phyloP scores from a whole-genome alignment of 2,329 filamentous ascomycete species.

The Coniochaeta sp. region DNA sequence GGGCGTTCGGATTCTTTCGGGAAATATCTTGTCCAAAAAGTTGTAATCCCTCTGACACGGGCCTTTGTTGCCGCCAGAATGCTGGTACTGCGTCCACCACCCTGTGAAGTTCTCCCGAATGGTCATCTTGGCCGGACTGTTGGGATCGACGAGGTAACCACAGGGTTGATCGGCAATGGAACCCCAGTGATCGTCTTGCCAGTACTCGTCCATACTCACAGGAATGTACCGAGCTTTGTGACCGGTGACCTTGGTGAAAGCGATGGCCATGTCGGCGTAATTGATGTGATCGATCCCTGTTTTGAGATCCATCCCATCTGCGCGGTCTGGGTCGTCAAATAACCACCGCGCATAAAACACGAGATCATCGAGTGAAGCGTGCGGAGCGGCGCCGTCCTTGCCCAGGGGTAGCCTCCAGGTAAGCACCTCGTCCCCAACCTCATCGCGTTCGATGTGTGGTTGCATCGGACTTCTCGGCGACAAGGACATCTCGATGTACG shows the following conservation, averaged over 20 bases:
- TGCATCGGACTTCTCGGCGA: slow-evolving; percentile 27
- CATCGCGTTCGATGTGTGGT: slow-evolving; percentile 16
- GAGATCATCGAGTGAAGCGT: slow-evolving; percentile 37
- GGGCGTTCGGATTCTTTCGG: slow-evolving; percentile 34
- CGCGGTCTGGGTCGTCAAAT: slow-evolving; percentile 32
- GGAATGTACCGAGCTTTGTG: too few relatives aligned
- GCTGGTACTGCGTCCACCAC: slow-evolving; percentile 39
- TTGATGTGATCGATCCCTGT: slow-evolving; percentile 32
- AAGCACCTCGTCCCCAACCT: too few relatives aligned
- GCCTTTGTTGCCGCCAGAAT: slow-evolving; percentile 30
- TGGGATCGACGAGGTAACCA: slow-evolving; percentile 1
- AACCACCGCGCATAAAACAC: slow-evolving; percentile 38
- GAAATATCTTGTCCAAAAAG: slow-evolving; percentile 43
- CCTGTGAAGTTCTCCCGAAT: slow-evolving; percentile 40
- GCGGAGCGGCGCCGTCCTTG: slow-evolving; percentile 25
- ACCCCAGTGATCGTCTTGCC: too few relatives aligned
- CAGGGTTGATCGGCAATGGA: too few relatives aligned
- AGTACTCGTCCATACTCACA: too few relatives aligned
- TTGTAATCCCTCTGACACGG: slow-evolving; percentile 37
- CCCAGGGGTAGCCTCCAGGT: too few relatives aligned
- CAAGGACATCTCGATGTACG: slow-evolving; percentile 38
- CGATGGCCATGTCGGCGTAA: slow-evolving; percentile 29
- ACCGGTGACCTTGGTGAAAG: slow-evolving; percentile 28
- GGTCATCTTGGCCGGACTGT: slow-evolving; percentile 25
- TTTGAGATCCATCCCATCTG: slow-evolving; percentile 35